Evolutionary conservation across 2,329 filamentous ascomycete genomes (phyloP).

Genomic region (Didymella lethalis): DNA sequence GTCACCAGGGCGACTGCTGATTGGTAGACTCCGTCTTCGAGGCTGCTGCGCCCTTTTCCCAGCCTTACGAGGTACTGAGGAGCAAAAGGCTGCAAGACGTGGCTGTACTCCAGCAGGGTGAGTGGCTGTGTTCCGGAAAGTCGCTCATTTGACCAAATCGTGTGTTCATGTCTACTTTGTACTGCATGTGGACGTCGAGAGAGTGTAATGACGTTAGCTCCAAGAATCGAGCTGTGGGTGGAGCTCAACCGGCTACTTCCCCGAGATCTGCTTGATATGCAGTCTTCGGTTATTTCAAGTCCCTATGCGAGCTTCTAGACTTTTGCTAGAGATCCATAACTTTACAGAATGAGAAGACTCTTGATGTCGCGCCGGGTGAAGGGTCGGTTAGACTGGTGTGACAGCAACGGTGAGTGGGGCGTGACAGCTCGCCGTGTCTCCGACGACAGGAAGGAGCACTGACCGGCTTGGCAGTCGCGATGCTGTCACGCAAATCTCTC

Average conservation of each 20-base stretch:
- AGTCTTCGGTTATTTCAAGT: no score
- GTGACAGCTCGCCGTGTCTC: slow-evolving; percentile 9
- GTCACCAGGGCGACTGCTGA: neutral
- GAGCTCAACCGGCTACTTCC: neutral
- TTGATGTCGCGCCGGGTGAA: slow-evolving; percentile 2
- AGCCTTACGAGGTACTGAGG: neutral
- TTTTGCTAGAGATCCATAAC: neutral
- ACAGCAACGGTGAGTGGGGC: slow-evolving; percentile 5
- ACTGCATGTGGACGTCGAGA: neutral
- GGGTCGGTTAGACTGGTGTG: slow-evolving; percentile 3
- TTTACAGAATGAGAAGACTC: neutral
- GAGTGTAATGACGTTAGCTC: neutral
- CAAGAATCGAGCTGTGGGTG: neutral
- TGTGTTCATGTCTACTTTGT: no score
- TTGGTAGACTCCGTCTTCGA: neutral
- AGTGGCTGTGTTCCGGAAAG: neutral
- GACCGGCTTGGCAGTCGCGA: slow-evolving; percentile 19
- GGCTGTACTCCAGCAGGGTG: neutral
- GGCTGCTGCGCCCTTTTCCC: neutral
- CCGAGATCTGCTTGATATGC: neutral
- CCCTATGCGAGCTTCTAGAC: no score
- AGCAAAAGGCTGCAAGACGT: neutral
- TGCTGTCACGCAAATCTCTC: slow-evolving; percentile 34
- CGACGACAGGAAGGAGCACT: slow-evolving; percentile 15
- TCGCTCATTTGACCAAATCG: neutral